Base-by-base conservation (phyloP, 495 filamentous ascomycete genomes). In the Hypoxylon fuscum region DNA sequence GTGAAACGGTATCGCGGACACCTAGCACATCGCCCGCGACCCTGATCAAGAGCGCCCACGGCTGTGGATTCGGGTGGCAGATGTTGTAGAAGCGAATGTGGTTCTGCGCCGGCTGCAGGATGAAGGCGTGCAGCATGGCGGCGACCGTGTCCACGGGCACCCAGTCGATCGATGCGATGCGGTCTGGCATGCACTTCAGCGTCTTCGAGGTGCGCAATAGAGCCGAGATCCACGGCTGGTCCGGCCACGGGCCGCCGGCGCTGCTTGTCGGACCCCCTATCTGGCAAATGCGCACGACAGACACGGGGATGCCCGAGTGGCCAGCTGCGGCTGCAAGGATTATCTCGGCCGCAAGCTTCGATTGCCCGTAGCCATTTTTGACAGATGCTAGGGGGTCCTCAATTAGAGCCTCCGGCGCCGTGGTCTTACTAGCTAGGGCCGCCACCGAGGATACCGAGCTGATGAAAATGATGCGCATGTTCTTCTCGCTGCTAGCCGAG, bases 111-210 rank as follows among this genome's bases (percentile, higher is more conserved):
- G 45, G 41, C 11, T 18, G 22, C 17, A 72, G 27, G 1, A 68
- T 34, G 7, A 74, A 48, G 5, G 65, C 62, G 5, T 45, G 18
- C 17, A 74, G 42, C 27, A 52, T 63, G 3, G 17, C 22, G 1
- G 68, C 64, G n/a, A 69, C 65, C 0, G 63, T 48, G 27, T 76
- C 61, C 5, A 74, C 64, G 18, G 74, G 70, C 1, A 74, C 32
- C 74, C 74, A 76, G 44, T 74, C 70, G 6, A 52, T 31, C 8
- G 49, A 42, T 1, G 17, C 14, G 0, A 45, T 12, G 11, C 62
- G 37, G 7, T 2, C 1, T 0, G 72, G 74, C 1, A 70, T 27
- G 14, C 44, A 37, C 0, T 31, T 15, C 10, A 73, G 38, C n/a
- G 47, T 46, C 27, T 54, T 54, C 0, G 27, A 15, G 1, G 63